These are phyloP conservation scores for Phytophthora parvispora DNA, from an alignment of 352 stramenopile genomes.

Conservation along the genomic window DNA sequence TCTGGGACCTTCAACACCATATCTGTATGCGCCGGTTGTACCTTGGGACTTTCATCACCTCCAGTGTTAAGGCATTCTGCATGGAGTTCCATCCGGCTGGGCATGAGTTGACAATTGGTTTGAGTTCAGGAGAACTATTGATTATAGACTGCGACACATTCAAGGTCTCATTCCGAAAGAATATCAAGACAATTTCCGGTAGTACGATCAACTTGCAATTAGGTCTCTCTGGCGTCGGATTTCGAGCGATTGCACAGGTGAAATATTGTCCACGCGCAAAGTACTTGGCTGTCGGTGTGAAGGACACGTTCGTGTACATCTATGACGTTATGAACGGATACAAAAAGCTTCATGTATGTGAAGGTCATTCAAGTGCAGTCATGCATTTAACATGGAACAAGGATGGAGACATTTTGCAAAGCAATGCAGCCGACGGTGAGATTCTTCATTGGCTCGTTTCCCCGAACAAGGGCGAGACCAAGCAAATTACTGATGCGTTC, in stretches of 20 bases:
- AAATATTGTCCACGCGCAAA: constrained; percentile 67
- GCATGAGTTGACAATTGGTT: constrained; percentile 61
- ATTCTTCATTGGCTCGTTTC: constrained; percentile 67
- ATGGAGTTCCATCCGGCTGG: constrained; percentile 67
- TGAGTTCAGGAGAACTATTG: constrained; percentile 63
- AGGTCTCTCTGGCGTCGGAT: background rate
- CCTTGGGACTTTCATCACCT: constrained; percentile 32
- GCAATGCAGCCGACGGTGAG: constrained; percentile 79
- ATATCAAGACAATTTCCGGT: constrained; percentile 33
- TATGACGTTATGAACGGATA: constrained; percentile 58
- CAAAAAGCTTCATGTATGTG: constrained; percentile 71
- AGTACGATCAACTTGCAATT: constrained; percentile 26
- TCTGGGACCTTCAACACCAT: constrained; percentile 67
- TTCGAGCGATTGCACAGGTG: constrained; percentile 45
- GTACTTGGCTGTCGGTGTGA: constrained; percentile 58
- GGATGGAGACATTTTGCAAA: constrained; percentile 84
- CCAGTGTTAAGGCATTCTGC: constrained; percentile 46
- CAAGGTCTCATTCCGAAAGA: constrained; percentile 51
- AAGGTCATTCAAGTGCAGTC: constrained; percentile 86
- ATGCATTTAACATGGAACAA: constrained; percentile 90
- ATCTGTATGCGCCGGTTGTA: constrained; percentile 44
- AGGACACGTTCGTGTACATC: constrained; percentile 77
- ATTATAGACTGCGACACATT: constrained; percentile 55
- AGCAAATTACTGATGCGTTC: constrained; percentile 76
- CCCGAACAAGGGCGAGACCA: constrained; percentile 39